Evolutionary conservation across 23 red algal genomes (phyloP).

Genomic region (Chondrus crispus): DNA sequence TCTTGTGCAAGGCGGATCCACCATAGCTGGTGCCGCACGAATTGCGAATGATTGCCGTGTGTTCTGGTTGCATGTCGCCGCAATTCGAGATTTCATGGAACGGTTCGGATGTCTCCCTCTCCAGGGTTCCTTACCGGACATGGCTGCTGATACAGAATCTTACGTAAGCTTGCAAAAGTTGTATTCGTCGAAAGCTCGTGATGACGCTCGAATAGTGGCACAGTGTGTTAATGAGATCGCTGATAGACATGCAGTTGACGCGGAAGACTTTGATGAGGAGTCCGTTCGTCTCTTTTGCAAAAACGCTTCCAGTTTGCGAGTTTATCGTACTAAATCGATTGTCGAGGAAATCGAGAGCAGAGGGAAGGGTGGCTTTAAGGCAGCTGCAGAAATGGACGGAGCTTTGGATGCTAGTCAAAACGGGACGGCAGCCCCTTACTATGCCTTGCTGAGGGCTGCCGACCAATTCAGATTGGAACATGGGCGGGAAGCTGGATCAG

Average conservation of each 20-base stretch:
- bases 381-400: conserved; percentile 19
- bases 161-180: conserved; percentile 76
- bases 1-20: not conserved
- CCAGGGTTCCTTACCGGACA: conserved; percentile 77
- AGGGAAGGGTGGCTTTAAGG: conserved; percentile 7
- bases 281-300: conserved; percentile 49
- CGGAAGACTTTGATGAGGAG: conserved; percentile 17
- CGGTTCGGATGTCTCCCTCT: conserved; percentile 33
- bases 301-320: conserved; percentile 19
- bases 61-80: conserved; percentile 69
- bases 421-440: conserved; percentile 27
- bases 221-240: conserved; percentile 34
- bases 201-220: conserved; percentile 39
- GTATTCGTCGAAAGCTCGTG: conserved; percentile 47
- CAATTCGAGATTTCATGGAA: conserved; percentile 46
- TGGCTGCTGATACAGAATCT: conserved; percentile 86
- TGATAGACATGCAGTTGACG: not conserved
- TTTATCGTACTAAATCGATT: conserved; percentile 5
- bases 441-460: conserved; percentile 53
- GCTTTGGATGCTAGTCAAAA: conserved; percentile 18
- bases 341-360: conserved; percentile 30
- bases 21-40: not conserved
- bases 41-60: conserved; percentile 4
- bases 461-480: conserved; percentile 44
- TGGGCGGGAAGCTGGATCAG: conserved; percentile 37